A percentile compares a stretch with the other conserved stretches of the same genome.
phyloP scores from a whole-genome alignment of 371 early-diverging fungal genomes.

The Mucor circinelloides region DNA sequence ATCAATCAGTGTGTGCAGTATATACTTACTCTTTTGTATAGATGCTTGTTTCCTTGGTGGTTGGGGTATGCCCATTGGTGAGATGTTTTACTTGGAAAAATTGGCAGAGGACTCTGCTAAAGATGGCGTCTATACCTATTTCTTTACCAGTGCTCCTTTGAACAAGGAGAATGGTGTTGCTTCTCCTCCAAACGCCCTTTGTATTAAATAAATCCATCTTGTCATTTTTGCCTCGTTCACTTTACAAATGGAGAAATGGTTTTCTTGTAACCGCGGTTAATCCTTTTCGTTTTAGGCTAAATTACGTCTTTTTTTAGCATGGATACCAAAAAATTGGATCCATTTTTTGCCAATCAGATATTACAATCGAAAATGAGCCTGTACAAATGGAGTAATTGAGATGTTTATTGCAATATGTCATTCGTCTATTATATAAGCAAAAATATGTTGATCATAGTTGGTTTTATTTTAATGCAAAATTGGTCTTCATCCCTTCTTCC shows the following conservation, averaged over 20 bases:
- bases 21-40: constrained; percentile 6
- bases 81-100: constrained; percentile 40
- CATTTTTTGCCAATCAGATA: background rate
- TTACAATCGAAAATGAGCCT: background rate
- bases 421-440: background rate
- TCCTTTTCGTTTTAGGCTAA: background rate
- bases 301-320: background rate
- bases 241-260: too few relatives aligned
- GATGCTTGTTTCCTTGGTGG: constrained; percentile 42
- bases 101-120: constrained; percentile 46
- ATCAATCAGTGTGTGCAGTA: too few relatives aligned
- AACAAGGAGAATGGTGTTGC: constrained; percentile 47
- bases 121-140: constrained; percentile 36
- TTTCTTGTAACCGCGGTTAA: background rate
- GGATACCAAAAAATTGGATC: background rate
- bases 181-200: constrained; percentile 46
- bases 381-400: background rate
- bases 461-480: background rate
- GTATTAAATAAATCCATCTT: constrained; percentile 36
- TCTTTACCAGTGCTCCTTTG: constrained; percentile 48
- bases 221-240: too few relatives aligned
- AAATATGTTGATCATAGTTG: too few relatives aligned
- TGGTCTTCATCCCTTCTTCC: background rate
- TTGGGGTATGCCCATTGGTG: constrained; percentile 50
- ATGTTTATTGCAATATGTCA: background rate